phyloP scores from a whole-genome alignment of 345 rosid species.

The Salix koriyanagi region DNA sequence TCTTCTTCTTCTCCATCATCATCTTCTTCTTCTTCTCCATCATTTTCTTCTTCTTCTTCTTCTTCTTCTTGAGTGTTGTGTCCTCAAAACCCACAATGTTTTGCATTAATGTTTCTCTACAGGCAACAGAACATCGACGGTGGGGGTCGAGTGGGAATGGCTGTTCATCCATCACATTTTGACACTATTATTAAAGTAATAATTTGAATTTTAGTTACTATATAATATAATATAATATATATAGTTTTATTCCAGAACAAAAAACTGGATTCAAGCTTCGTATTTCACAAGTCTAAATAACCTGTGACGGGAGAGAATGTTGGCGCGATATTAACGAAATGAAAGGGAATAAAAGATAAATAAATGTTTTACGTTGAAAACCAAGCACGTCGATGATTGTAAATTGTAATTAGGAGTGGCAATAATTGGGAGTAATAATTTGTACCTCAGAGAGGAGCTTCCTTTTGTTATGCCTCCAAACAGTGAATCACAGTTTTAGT shows the following conservation, averaged over 20 bases:
- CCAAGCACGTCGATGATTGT: no score
- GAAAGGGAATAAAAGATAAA: no score
- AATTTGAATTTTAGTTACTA: background rate
- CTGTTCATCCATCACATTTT: background rate
- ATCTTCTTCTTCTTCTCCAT: background rate
- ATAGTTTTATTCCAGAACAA: background rate
- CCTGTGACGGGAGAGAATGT: no score
- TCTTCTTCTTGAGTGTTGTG: background rate
- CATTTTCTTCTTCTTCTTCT: background rate
- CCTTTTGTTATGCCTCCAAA: background rate
- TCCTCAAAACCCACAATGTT: slow-evolving; percentile 30
- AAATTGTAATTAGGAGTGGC: background rate
- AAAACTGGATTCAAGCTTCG: background rate
- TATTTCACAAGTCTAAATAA: no score
- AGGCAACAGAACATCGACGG: slow-evolving; percentile 23
- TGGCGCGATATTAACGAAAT: background rate
- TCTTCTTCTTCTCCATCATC: no score
- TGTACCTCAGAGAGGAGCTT: background rate
- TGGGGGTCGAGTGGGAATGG: slow-evolving; percentile 17
- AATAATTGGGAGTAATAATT: background rate
- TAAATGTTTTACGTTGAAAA: no score
- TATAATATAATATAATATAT: no score
- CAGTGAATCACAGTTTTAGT: no score
- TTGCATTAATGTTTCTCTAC: slow-evolving; percentile 25
- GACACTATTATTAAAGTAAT: background rate